These are phyloP conservation scores for Rhamnella rubrinervis DNA, from an alignment of 331 rosid genomes.

Conservation along the genomic window DNA sequence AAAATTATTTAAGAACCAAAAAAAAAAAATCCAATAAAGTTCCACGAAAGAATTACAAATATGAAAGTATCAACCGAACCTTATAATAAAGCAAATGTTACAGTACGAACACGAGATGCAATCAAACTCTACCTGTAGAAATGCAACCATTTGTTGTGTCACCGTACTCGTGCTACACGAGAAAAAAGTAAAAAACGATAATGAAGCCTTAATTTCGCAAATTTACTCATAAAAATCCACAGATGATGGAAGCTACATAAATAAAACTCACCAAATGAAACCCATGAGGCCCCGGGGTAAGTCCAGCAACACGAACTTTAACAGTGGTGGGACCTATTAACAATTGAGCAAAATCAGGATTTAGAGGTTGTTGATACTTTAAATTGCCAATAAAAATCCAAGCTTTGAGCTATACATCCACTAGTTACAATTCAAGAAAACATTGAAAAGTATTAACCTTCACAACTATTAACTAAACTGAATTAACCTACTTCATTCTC, in stretches of 20 bases:
- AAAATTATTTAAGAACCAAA: conserved; percentile 16
- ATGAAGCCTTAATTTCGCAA: neutral
- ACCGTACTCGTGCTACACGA: conserved; percentile 83
- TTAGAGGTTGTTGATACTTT: neutral
- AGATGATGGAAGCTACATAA: conserved; percentile 7
- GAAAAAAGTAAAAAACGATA: conserved; percentile 5
- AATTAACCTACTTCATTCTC: neutral
- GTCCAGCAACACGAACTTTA: conserved; percentile 78
- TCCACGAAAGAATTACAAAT: neutral
- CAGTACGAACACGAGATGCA: no score
- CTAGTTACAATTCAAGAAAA: neutral
- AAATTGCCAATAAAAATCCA: neutral
- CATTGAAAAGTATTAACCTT: neutral
- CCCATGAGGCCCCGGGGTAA: conserved; percentile 83
- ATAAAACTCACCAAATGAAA: conserved; percentile 74
- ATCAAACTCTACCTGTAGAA: conserved; percentile 59
- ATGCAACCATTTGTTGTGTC: conserved; percentile 98
- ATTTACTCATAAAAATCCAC: neutral
- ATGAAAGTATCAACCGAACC: conserved; percentile 7
- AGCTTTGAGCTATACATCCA: no score
- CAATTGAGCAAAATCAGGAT: conserved; percentile 11
- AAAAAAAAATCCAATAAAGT: neutral
- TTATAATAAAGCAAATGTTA: neutral
- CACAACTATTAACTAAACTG: neutral
- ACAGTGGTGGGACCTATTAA: conserved; percentile 80